phyloP scores from a whole-genome alignment of 805 yeast species.

The Monosporozyma aquatica region DNA sequence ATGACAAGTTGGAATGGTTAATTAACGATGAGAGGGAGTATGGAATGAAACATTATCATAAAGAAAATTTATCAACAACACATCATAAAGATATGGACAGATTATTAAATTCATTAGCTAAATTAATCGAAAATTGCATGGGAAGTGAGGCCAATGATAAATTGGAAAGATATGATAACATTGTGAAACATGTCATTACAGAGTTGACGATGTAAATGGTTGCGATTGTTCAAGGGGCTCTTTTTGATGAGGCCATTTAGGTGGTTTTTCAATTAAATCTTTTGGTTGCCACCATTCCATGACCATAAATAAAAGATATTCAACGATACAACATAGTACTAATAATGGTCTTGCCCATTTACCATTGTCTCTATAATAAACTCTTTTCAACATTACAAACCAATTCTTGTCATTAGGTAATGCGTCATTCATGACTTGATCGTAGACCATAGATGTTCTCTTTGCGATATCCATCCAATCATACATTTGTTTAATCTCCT shows the following conservation, averaged over 20 bases:
- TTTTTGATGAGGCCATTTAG: conserved; percentile 62
- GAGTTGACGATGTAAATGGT: too few species aligned
- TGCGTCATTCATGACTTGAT: conserved; percentile 33
- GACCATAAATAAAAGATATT: conserved; percentile 51
- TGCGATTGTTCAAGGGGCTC: too few species aligned
- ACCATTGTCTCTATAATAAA: conserved; percentile 53
- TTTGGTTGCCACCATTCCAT: conserved; percentile 68
- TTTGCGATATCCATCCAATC: conserved; percentile 86
- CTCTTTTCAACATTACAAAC: conserved; percentile 49
- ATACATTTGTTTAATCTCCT: conserved; percentile 71
- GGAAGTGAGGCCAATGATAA: not conserved
- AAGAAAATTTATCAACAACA: not conserved
- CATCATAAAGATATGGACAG: not conserved
- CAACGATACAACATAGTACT: conserved; percentile 73
- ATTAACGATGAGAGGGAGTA: not conserved
- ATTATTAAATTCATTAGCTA: not conserved
- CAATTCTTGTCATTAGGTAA: conserved; percentile 42
- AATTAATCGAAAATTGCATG: not conserved
- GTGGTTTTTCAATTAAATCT: conserved; percentile 58
- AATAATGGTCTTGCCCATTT: conserved; percentile 82
- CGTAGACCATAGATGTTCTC: conserved; percentile 78
- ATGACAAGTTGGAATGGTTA: not conserved
- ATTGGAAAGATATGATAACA: not conserved
- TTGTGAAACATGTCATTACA: not conserved
- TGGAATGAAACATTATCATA: not conserved